Percentiles rank a stretch among this genome's conserved stretches.
Evolutionary conservation across 352 stramenopile species (phyloP).

Genomic region (Globisporangium uncinulatum): DNA sequence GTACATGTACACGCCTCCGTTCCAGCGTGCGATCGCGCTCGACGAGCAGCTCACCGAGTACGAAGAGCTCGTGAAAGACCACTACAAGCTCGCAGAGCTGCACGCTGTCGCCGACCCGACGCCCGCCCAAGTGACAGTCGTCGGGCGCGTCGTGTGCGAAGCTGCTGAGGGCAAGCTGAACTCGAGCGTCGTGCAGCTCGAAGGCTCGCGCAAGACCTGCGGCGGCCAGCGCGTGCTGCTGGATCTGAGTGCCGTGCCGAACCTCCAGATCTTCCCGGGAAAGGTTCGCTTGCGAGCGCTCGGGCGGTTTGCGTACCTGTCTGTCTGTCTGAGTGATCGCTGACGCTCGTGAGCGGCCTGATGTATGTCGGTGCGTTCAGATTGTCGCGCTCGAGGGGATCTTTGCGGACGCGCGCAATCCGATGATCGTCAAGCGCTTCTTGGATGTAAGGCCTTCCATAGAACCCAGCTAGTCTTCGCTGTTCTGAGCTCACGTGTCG

Average conservation of each 20-base stretch:
- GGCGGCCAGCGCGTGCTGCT: constrained; percentile 75
- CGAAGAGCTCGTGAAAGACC: constrained; percentile 61
- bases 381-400: constrained; percentile 79
- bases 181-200: constrained; percentile 71
- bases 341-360: not conserved
- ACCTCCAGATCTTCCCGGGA: constrained; percentile 76
- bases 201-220: constrained; percentile 78
- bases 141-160: constrained; percentile 81
- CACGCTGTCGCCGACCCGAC: constrained; percentile 70
- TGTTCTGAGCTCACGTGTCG: too few species aligned
- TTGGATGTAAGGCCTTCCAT: constrained; percentile 41
- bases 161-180: constrained; percentile 82
- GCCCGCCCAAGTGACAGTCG: constrained; percentile 65
- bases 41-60: constrained; percentile 77
- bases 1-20: constrained; percentile 86
- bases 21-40: constrained; percentile 66
- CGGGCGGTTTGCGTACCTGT: not conserved
- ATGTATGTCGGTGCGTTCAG: constrained; percentile 18
- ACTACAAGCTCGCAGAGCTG: constrained; percentile 56
- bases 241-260: constrained; percentile 60
- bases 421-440: constrained; percentile 75
- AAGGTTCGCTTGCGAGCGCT: constrained; percentile 37
- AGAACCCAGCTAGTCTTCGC: too few species aligned
- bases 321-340: not conserved
- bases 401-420: constrained; percentile 57